Conservation (phyloP, 2,329 filamentous ascomycete genomes). For the Penicillium griseofulvum region DNA sequence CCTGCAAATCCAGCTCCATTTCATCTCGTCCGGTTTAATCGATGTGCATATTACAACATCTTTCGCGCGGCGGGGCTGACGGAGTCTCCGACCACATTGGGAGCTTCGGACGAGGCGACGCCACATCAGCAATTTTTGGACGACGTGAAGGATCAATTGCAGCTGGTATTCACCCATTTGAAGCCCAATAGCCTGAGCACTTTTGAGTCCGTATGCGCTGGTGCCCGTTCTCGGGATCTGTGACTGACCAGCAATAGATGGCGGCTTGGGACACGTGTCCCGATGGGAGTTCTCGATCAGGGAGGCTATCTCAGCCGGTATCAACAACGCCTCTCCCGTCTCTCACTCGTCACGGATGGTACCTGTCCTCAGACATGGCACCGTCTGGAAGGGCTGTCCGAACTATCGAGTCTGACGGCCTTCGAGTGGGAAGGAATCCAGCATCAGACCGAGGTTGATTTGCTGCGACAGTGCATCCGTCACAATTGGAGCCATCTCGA, state of each 20-base stretch:
- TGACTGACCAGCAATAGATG: background rate
- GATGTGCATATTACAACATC: constrained; percentile 4
- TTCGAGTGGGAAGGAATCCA: constrained; percentile 2
- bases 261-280: background rate
- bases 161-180: background rate
- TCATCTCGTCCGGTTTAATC: constrained; percentile 1
- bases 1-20: background rate
- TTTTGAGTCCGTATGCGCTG: background rate
- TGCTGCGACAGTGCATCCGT: background rate
- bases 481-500: background rate
- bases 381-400: background rate
- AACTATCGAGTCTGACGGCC: background rate
- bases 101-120: too few species aligned
- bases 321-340: background rate
- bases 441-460: background rate
- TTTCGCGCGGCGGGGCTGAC: background rate
- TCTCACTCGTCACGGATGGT: background rate
- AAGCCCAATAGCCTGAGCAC: constrained; percentile 3
- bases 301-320: constrained; percentile 1
- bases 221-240: background rate
- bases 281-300: background rate
- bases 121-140: constrained; percentile 1
- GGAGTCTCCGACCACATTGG: background rate
- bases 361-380: background rate
- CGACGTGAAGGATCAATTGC: background rate